phyloP scores from a whole-genome alignment of 495 filamentous ascomycete species.

The Rhizodiscina lignyota region DNA sequence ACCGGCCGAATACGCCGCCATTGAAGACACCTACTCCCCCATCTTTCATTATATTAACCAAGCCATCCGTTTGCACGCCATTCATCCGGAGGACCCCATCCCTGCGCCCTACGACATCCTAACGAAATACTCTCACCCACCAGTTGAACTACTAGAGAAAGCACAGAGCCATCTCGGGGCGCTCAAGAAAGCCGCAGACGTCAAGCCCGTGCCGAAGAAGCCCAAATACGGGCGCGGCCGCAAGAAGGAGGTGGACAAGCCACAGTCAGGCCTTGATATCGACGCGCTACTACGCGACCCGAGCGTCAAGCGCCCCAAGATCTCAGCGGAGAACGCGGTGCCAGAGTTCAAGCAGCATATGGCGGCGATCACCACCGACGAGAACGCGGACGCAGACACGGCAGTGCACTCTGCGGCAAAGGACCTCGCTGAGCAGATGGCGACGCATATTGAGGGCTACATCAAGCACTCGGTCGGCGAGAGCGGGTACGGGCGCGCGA shows the following conservation, averaged over 20 bases:
- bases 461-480: constrained; percentile 62
- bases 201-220: constrained; percentile 85
- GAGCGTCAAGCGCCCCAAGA: constrained; percentile 35
- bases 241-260: constrained; percentile 53
- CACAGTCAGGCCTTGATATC: constrained; percentile 82
- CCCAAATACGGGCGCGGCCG: constrained; percentile 50
- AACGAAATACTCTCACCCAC: constrained; percentile 57
- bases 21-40: constrained; percentile 85
- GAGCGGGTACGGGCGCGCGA: constrained; percentile 51
- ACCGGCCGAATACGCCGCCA: constrained; percentile 45
- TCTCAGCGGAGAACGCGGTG: constrained; percentile 66
- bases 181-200: constrained; percentile 51
- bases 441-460: constrained; percentile 45
- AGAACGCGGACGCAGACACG: background rate
- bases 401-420: constrained; percentile 26
- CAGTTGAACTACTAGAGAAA: constrained; percentile 42
- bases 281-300: constrained; percentile 50
- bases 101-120: constrained; percentile 51
- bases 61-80: constrained; percentile 65
- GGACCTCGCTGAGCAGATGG: constrained; percentile 61
- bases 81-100: constrained; percentile 52
- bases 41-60: constrained; percentile 77
- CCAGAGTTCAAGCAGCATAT: constrained; percentile 84
- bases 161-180: constrained; percentile 37
- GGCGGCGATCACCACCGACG: constrained; percentile 27